Conservation (phyloP, 257 asterid genomes). For the Solanum boliviense region DNA sequence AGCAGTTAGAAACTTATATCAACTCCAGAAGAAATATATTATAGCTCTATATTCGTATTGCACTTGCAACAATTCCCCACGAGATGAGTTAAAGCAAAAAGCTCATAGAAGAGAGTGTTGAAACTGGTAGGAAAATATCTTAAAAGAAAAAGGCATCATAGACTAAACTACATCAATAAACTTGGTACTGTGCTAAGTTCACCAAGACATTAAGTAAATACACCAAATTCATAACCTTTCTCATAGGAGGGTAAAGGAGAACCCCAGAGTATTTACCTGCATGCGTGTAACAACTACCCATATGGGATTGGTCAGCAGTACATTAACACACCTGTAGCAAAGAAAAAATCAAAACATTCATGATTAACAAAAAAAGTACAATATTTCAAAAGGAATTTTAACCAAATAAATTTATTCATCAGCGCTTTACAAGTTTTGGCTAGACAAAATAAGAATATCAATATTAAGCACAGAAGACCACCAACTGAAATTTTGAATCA, state of each 20-base stretch:
- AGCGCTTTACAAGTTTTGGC: neutral
- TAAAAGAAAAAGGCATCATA: neutral
- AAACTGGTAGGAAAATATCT: neutral
- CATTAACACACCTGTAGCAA: slow-evolving; percentile 72
- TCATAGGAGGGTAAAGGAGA: neutral
- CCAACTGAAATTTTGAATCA: neutral
- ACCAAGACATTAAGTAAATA: neutral
- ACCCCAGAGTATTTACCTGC: slow-evolving; percentile 46
- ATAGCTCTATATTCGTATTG: neutral
- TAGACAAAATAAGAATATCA: neutral
- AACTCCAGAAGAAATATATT: neutral
- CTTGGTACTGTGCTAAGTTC: neutral
- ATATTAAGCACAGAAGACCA: neutral
- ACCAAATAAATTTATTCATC: neutral
- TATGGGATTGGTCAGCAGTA: slow-evolving; percentile 89
- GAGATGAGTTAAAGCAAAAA: neutral
- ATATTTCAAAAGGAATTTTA: neutral
- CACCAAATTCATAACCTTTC: neutral
- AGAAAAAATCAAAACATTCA: neutral
- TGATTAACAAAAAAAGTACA: neutral
- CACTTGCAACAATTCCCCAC: neutral
- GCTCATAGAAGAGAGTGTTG: neutral
- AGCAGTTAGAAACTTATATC: neutral
- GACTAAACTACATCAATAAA: neutral
- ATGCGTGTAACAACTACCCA: slow-evolving; percentile 98